Base-by-base conservation (phyloP, 352 stramenopile genomes). In the Peronosclerospora sorghi region DNA sequence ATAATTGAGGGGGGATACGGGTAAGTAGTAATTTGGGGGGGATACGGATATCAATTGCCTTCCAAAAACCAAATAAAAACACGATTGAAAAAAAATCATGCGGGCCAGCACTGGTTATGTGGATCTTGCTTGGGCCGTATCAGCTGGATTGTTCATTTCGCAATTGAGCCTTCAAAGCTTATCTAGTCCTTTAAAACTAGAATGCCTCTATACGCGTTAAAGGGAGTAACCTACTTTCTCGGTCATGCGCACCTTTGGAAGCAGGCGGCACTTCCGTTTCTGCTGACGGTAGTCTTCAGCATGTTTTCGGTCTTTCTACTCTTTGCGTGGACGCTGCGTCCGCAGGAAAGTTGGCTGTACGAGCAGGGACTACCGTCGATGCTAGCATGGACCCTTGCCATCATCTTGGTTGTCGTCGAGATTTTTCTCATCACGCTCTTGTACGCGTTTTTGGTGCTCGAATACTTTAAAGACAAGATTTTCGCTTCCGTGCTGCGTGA, bases 361-460 rank as follows among this genome's bases (percentile, higher is more conserved):
- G 48, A 69, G 17, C 62, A 51, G 0, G 70, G 72, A 8, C 48
- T 82, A 0, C 35, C 48, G 0, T 15, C 34, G 8, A 65, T 44
- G 32, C 63, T 83, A 14, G 52, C 72, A n/a, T 87, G 72, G 72
- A 36, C 85, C 19, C 37, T 85, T 17, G 54, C 65, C 7, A 13
- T 85, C 21, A 57, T 84, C 36, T 57, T 84, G 27, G 70, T 80
- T 15, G 32, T 87, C 2, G 51, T 83, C 14, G 69, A 83, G 59
- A 82, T 81, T 48, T 83, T 84, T 55, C 50, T 85, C 15, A 62
- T 83, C 35, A 83, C 65, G 37, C 51, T 87, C 49, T 68, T 87
- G 46, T 84, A 71, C 60, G 79, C 68, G 35, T 58, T 79, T 14
- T 44, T 68, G 19, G 50, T 77, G 37, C 50, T 81, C 41, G 64